Percentiles rank a stretch among this genome's conserved stretches.
These are phyloP conservation scores for Arabidopsis thaliana DNA, from an alignment of 345 rosid genomes.

Conservation along the genomic window TAIR10.1 NC_003075.7:10786001-10786500, in stretches of 20 bases:
- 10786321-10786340: slow-evolving; percentile 36
- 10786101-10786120: slow-evolving; percentile 23
- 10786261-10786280: not conserved
- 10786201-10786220: not conserved
- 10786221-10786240: not conserved
- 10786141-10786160: not conserved
- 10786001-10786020: slow-evolving; percentile 84
- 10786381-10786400: not conserved
- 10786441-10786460: slow-evolving; percentile 29
- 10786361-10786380: slow-evolving; percentile 40
- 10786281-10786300: slow-evolving; percentile 36
- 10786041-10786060: not conserved
- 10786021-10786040: slow-evolving; percentile 41
- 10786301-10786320: slow-evolving; percentile 40
- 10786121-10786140: slow-evolving; percentile 21
- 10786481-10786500: slow-evolving; percentile 30
- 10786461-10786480: slow-evolving; percentile 36
- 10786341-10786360: slow-evolving; percentile 30
- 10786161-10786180: slow-evolving; percentile 5
- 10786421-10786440: slow-evolving; percentile 15
- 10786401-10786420: slow-evolving; percentile 21
- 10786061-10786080: not conserved
- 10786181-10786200: not conserved
- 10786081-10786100: slow-evolving; percentile 4
- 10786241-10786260: slow-evolving; percentile 4